These are phyloP conservation scores for Leccinum griseonigrum DNA, from an alignment of 1,284 basidiomycete genomes.

Conservation along the genomic window DNA sequence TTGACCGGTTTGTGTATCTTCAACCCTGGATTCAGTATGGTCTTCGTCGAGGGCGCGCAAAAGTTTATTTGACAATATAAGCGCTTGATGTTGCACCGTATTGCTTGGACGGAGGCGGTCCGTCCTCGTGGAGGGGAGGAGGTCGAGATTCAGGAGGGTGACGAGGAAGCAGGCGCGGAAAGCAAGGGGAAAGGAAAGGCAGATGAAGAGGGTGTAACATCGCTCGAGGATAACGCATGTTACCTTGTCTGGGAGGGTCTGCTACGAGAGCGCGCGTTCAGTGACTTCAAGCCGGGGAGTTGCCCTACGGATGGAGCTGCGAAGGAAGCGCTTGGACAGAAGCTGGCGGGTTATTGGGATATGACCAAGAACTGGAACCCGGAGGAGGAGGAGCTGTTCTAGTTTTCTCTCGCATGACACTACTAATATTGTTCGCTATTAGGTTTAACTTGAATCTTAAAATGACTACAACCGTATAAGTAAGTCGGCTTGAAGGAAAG, in stretches of 20 bases:
- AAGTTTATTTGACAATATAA: slow-evolving; percentile 90
- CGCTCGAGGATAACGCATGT: slow-evolving; percentile 84
- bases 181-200: slow-evolving; percentile 33
- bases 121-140: slow-evolving; percentile 72
- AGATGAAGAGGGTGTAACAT: slow-evolving; percentile 32
- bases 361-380: slow-evolving; percentile 85
- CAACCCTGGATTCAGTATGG: slow-evolving; percentile 84
- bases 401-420: slow-evolving; percentile 5
- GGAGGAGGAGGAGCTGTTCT: slow-evolving; percentile 72
- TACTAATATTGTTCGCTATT: neutral
- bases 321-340: slow-evolving; percentile 81
- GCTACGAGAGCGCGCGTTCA: slow-evolving; percentile 80
- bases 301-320: slow-evolving; percentile 85
- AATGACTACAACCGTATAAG: no score
- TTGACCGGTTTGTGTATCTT: slow-evolving; percentile 90
- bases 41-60: slow-evolving; percentile 90
- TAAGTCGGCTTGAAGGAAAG: neutral
- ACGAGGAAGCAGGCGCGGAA: slow-evolving; percentile 42
- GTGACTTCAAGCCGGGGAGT: slow-evolving; percentile 77
- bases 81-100: slow-evolving; percentile 83
- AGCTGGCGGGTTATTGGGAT: slow-evolving; percentile 91
- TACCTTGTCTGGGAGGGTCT: slow-evolving; percentile 93
- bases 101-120: slow-evolving; percentile 93
- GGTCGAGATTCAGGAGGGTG: slow-evolving; percentile 58
- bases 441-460: neutral